A percentile compares a stretch with the other conserved stretches of the same genome.
Conservation (phyloP, 805 yeast species). For the Barnettozyma siamensis region DNA sequence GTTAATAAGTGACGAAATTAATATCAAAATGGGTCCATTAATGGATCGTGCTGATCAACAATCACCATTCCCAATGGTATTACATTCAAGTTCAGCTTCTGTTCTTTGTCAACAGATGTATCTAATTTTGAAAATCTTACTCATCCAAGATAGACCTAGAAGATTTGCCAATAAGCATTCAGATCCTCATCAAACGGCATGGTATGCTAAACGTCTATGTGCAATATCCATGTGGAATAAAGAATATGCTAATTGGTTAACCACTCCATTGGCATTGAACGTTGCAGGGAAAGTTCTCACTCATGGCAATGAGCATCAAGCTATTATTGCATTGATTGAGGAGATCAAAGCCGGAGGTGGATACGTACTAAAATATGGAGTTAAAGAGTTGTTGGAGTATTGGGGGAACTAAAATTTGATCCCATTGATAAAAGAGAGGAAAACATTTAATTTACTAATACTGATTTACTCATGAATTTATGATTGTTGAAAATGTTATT, state of each 20-base stretch:
- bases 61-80: conserved; percentile 31
- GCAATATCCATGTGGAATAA: conserved; percentile 10
- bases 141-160: conserved; percentile 34
- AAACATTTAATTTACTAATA: too few relatives aligned
- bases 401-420: conserved; percentile 17
- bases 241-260: conserved; percentile 2
- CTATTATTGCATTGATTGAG: conserved; percentile 22
- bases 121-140: conserved; percentile 28
- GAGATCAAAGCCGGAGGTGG: conserved; percentile 19
- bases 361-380: conserved; percentile 16
- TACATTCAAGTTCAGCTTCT: conserved; percentile 27
- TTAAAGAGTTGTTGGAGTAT: conserved; percentile 21
- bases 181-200: conserved; percentile 15
- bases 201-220: conserved; percentile 19
- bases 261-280: conserved; percentile 13
- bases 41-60: conserved; percentile 22
- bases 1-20: background rate
- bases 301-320: conserved; percentile 21
- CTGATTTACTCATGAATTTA: background rate
- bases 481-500: too few relatives aligned
- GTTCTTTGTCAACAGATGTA: conserved; percentile 29
- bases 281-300: conserved; percentile 20
- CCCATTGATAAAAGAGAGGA: too few relatives aligned
- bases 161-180: conserved; percentile 19
- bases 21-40: conserved; percentile 15